Conservation (phyloP, 495 filamentous ascomycete species). For the Bacidia gigantensis region DNA sequence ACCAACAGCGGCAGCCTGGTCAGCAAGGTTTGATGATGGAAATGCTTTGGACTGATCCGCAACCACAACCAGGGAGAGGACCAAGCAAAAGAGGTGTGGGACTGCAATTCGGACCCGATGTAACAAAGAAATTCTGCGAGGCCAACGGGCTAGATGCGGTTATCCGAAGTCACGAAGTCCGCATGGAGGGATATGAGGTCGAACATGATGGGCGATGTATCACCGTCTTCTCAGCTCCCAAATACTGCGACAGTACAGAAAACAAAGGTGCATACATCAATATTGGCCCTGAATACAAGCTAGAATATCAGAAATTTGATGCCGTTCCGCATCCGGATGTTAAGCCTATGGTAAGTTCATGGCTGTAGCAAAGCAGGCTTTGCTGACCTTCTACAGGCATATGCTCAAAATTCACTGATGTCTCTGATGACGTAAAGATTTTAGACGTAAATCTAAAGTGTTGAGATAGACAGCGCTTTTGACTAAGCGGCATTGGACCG, state of each 20-base stretch:
- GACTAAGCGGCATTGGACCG: constrained; percentile 1
- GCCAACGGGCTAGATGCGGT: constrained; percentile 87
- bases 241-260: constrained; percentile 93
- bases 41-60: constrained; percentile 99
- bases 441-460: not conserved
- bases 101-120: constrained; percentile 89
- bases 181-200: constrained; percentile 95
- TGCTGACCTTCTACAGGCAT: constrained; percentile 43
- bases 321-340: constrained; percentile 93
- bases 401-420: constrained; percentile 68
- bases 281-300: constrained; percentile 81
- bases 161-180: constrained; percentile 93
- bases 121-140: constrained; percentile 95
- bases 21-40: constrained; percentile 98
- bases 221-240: constrained; percentile 97
- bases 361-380: not conserved
- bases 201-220: constrained; percentile 95
- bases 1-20: constrained; percentile 89
- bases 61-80: constrained; percentile 67
- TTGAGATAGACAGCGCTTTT: not conserved
- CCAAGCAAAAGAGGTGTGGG: constrained; percentile 96
- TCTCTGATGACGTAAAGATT: too few species aligned
- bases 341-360: constrained; percentile 68
- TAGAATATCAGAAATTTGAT: constrained; percentile 82
- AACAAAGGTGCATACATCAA: constrained; percentile 99